Conservation (phyloP, 139 green algal species). For the Edaphochlamys debaryana region DNA sequence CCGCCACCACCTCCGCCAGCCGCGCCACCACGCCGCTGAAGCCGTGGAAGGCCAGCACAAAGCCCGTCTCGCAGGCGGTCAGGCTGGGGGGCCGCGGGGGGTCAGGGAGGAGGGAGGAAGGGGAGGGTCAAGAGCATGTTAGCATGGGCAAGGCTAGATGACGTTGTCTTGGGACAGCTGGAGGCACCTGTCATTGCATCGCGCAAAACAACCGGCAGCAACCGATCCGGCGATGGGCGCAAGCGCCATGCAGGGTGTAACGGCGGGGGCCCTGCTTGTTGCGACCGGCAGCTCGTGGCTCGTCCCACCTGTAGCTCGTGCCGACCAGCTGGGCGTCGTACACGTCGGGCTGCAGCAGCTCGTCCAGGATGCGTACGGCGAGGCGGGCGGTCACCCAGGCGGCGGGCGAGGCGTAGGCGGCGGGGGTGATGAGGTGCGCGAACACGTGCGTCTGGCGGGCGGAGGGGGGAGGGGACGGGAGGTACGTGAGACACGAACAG, state of each 20-base stretch:
- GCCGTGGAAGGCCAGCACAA: slow-evolving; percentile 42
- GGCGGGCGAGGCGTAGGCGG: slow-evolving; percentile 44
- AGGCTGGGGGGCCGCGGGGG: slow-evolving; percentile 6
- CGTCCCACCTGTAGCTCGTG: slow-evolving; percentile 13
- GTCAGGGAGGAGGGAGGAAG: too few relatives aligned
- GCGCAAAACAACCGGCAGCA: too few relatives aligned
- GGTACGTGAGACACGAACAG: background rate
- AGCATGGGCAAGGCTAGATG: too few relatives aligned
- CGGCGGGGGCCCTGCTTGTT: too few relatives aligned
- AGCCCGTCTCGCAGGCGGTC: slow-evolving; percentile 35
- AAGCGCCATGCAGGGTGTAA: too few relatives aligned
- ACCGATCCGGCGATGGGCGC: too few relatives aligned
- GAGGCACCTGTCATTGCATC: too few relatives aligned
- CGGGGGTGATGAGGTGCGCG: slow-evolving; percentile 50
- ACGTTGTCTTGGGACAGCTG: too few relatives aligned
- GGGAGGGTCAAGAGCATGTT: too few relatives aligned
- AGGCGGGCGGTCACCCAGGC: slow-evolving; percentile 49
- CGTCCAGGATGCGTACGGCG: slow-evolving; percentile 46
- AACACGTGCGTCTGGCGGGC: slow-evolving; percentile 44
- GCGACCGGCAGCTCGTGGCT: too few relatives aligned
- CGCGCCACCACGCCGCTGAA: slow-evolving; percentile 48
- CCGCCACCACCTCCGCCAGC: slow-evolving; percentile 48
- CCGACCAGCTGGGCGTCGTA: slow-evolving; percentile 58
- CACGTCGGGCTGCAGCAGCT: slow-evolving; percentile 46
- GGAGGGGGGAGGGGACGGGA: background rate